These are phyloP conservation scores for Arachis monticola DNA, from an alignment of 331 rosid species.

Conservation along the genomic window DNA sequence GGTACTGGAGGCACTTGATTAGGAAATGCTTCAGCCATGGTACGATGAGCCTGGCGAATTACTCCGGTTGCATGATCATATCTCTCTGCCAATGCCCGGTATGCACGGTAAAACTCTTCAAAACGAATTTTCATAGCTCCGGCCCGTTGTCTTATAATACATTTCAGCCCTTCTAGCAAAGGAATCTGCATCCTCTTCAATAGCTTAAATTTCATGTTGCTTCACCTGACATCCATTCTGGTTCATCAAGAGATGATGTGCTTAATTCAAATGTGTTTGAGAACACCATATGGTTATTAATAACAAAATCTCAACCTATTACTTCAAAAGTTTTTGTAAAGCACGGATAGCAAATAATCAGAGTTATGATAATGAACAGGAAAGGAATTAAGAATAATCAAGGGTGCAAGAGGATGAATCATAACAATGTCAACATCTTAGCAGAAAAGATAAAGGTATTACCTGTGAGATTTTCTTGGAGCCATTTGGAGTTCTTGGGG, in stretches of 20 bases:
- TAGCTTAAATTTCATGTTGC: constrained; percentile 96
- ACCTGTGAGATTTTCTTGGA: constrained; percentile 96
- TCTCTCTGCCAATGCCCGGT: constrained; percentile 96
- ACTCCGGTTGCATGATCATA: constrained; percentile 95
- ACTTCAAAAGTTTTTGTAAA: neutral
- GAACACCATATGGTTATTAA: neutral
- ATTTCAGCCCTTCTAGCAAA: constrained; percentile 99
- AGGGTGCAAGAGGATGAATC: constrained; percentile 28
- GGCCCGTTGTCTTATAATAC: constrained; percentile 99
- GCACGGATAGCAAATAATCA: neutral
- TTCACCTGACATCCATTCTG: constrained; percentile 97
- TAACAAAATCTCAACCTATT: constrained; percentile 15
- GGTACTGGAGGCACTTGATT: constrained; percentile 70
- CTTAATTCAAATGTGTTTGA: constrained; percentile 15
- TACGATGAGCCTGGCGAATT: constrained; percentile 89
- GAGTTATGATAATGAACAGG: constrained; percentile 6
- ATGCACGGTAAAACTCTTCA: constrained; percentile 97
- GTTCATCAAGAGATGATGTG: constrained; percentile 39
- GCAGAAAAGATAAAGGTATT: constrained; percentile 3
- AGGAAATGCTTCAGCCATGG: constrained; percentile 97
- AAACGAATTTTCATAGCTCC: constrained; percentile 96
- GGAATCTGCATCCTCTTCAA: constrained; percentile 98
- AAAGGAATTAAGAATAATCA: constrained; percentile 4
- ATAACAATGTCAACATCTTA: constrained; percentile 11
- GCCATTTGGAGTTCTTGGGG: constrained; percentile 99